phyloP scores from a whole-genome alignment of 208 protist genomes.

The Lotmaria passim region DNA sequence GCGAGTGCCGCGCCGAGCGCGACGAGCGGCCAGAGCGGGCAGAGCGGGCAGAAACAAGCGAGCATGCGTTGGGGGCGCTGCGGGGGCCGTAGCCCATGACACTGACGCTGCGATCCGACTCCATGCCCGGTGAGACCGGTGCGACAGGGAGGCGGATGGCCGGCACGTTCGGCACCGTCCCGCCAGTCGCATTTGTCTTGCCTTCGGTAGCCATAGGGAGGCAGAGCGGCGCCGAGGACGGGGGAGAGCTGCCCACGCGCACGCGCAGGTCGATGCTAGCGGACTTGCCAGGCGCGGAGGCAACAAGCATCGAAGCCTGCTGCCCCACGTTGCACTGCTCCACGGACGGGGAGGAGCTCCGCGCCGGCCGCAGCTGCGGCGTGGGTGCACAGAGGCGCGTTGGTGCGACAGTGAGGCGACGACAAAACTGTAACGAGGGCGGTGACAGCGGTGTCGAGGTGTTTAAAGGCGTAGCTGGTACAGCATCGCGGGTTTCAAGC shows the following conservation, averaged over 20 bases:
- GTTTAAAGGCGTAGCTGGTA: background rate
- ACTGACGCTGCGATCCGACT: slow-evolving; percentile 20
- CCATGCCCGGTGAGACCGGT: background rate
- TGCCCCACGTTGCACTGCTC: background rate
- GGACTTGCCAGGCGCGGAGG: background rate
- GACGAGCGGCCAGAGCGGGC: slow-evolving; percentile 24
- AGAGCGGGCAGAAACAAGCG: slow-evolving; percentile 26
- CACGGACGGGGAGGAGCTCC: background rate
- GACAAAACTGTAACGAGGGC: background rate
- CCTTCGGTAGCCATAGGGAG: background rate
- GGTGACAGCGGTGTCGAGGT: background rate
- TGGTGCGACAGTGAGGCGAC: slow-evolving; percentile 1
- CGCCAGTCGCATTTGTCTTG: slow-evolving; percentile 17
- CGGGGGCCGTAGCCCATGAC: slow-evolving; percentile 26
- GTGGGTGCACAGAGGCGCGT: background rate
- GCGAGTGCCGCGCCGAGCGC: slow-evolving; percentile 29
- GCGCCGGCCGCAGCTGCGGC: background rate
- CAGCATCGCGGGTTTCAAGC: background rate
- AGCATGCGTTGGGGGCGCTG: slow-evolving; percentile 25
- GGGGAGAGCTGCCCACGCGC: background rate
- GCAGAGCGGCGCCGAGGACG: background rate
- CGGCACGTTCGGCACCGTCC: slow-evolving; percentile 22
- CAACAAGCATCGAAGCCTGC: background rate
- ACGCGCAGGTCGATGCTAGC: background rate
- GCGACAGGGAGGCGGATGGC: slow-evolving; percentile 17